Evolutionary conservation across 495 filamentous ascomycete species (phyloP).

Genomic region (Endocarpon pusillum): DNA sequence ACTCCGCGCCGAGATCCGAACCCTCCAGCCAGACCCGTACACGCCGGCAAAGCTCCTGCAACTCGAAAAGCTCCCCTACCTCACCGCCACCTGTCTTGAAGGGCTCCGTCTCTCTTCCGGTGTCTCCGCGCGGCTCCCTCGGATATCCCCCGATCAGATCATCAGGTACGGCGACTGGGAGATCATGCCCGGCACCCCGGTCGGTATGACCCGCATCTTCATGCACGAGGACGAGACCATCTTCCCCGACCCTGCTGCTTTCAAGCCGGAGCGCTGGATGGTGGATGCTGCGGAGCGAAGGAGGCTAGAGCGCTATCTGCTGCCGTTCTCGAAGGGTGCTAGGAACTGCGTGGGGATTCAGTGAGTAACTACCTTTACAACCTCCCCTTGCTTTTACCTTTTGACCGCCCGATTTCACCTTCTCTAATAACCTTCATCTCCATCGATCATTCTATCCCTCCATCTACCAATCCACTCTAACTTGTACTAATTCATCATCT

Average conservation of each 20-base stretch:
- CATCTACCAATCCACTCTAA: neutral
- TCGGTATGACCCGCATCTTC: conserved; percentile 30
- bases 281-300: conserved; percentile 9
- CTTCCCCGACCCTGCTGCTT: conserved; percentile 28
- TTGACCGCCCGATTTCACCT: conserved; percentile 4
- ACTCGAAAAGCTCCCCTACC: conserved; percentile 34
- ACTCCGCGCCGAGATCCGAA: conserved; percentile 17
- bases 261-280: conserved; percentile 35
- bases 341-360: conserved; percentile 30
- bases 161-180: conserved; percentile 24
- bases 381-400: conserved; percentile 1
- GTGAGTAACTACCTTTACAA: conserved; percentile 11
- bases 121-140: conserved; percentile 21
- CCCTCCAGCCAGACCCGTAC: conserved; percentile 14
- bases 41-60: conserved; percentile 18
- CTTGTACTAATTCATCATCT: neutral
- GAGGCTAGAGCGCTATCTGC: conserved; percentile 17
- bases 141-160: conserved; percentile 21
- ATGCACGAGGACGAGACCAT: conserved; percentile 28
- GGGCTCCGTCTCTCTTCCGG: conserved; percentile 27
- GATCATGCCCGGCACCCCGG: conserved; percentile 22
- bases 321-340: conserved; percentile 28
- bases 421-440: conserved; percentile 1
- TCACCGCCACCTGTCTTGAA: conserved; percentile 31
- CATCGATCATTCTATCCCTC: conserved; percentile 1